These are phyloP conservation scores for Trifolium fragiferum DNA, from an alignment of 306 rosid species.

Conservation along the genomic window DNA sequence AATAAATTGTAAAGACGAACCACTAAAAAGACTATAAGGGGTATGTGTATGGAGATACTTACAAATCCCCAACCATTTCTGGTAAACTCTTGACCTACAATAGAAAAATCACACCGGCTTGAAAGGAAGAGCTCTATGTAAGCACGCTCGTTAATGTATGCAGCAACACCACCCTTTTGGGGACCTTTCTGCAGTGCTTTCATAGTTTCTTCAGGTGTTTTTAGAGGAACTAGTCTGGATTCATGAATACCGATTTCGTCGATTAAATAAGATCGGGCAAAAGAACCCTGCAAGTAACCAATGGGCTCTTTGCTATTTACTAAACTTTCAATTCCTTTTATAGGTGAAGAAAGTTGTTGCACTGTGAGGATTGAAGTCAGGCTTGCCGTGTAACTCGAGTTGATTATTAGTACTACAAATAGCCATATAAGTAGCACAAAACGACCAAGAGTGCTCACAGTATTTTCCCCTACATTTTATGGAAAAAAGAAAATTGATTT, in stretches of 20 bases:
- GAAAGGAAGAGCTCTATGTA: constrained; percentile 91
- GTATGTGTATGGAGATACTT: constrained; percentile 52
- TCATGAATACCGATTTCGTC: constrained; percentile 66
- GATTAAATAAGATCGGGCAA: constrained; percentile 62
- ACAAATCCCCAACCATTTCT: constrained; percentile 98
- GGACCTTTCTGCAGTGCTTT: constrained; percentile 79
- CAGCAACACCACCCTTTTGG: constrained; percentile 77
- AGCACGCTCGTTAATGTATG: constrained; percentile 85
- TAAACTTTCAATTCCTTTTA: constrained; percentile 83
- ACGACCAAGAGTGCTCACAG: constrained; percentile 93
- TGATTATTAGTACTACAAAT: constrained; percentile 89
- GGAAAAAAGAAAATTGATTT: constrained; percentile 33
- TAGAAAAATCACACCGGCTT: constrained; percentile 68
- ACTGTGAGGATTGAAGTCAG: constrained; percentile 97
- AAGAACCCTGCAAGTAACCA: constrained; percentile 92
- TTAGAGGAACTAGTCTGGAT: constrained; percentile 79
- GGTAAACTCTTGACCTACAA: constrained; percentile 94
- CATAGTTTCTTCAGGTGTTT: constrained; percentile 63
- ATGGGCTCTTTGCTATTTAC: constrained; percentile 65
- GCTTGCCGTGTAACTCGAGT: constrained; percentile 96
- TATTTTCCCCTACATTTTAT: constrained; percentile 74
- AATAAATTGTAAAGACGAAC: not conserved
- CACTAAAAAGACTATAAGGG: not conserved
- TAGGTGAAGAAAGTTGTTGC: constrained; percentile 79
- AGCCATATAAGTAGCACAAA: constrained; percentile 88